Conservation (phyloP, 208 protist genomes). For the Leishmania arabica region DNA sequence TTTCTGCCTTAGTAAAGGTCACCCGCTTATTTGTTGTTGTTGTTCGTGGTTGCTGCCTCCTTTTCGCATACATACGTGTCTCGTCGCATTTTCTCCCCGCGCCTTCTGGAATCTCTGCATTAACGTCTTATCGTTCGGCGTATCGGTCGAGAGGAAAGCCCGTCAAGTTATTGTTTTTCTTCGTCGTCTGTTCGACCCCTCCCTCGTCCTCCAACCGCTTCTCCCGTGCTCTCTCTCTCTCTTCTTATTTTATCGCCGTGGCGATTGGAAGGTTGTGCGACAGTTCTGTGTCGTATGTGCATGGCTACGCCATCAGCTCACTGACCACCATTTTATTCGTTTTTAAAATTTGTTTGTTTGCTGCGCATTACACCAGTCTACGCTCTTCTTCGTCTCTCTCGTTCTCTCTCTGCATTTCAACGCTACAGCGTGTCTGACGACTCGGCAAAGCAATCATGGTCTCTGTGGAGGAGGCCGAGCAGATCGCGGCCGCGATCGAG, state of each 20-base stretch:
- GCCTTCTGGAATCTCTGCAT: background rate
- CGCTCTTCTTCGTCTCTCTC: background rate
- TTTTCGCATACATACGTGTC: background rate
- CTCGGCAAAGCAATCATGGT: slow-evolving; percentile 25
- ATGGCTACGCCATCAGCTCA: too few species aligned
- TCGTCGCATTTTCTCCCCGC: background rate
- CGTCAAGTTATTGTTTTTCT: too few species aligned
- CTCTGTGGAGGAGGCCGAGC: slow-evolving; percentile 39
- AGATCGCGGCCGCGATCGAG: slow-evolving; percentile 48
- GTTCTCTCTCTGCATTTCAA: background rate
- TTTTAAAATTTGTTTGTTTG: too few species aligned
- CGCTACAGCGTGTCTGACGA: background rate
- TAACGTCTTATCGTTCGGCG: background rate
- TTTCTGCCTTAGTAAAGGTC: too few species aligned
- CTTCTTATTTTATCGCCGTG: background rate
- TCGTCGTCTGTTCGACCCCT: background rate
- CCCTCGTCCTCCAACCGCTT: background rate
- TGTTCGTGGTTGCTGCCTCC: too few species aligned
- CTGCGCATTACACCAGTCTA: background rate
- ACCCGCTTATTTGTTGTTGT: background rate
- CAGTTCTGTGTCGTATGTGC: background rate
- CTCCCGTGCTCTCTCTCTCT: background rate
- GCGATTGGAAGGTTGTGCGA: background rate
- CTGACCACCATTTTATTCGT: background rate
- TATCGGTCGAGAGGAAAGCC: background rate